Evolutionary conservation across 225 moss, liverwort and hornwort genomes (phyloP), one percentile per base, ranked within the genome.

Genomic region (Bryum argenteum): DNA sequence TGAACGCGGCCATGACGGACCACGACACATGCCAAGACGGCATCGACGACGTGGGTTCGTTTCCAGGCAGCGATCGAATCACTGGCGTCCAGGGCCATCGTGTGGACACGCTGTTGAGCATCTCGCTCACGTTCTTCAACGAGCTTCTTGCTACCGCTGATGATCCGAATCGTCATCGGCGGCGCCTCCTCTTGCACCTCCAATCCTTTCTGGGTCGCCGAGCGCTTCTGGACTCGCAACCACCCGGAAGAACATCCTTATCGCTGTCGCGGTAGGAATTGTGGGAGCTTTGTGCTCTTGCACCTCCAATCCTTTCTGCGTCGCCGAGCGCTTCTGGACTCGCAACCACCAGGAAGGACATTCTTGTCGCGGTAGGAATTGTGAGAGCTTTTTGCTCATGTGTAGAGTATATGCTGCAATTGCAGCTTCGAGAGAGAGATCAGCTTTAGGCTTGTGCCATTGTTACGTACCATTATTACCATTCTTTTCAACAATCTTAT

Each of bases 11-110:
- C 3, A 65, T 77, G 77, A 88, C 87, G 4, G 62, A 80, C 42
- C 77, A 84, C 8, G 87, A 88, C 13, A 88, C 87, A 8, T 88
- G 87, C 68, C 79, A 79, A 45, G 60, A 84, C 10, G 87, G 87
- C 11, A 79, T 88, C 19, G 65, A 79, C 39, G 87, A 88, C 2
- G 19, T 66, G 12, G 87, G 87, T 11, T 72, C 81, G 9, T 84
- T 81, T 33, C 57, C 24, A 0, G 84, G 87, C 14, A 84, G 87
- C 18, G 79, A 84, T 1, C 47, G 24, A 3, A 67, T 88, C 45
- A 63, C 76, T 9, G 84, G 84, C 5, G 28, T 19, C 1, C 79
- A 51, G 24, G 84, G 76, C 18, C 43, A 65, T 0, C 82, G 66
- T 56, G 81, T 88, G 11, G 75, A 84, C 65, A 69, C 61, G 3